Evolutionary conservation across 1,284 basidiomycete genomes (phyloP).

Genomic region (Ustilago xerochloae): DNA sequence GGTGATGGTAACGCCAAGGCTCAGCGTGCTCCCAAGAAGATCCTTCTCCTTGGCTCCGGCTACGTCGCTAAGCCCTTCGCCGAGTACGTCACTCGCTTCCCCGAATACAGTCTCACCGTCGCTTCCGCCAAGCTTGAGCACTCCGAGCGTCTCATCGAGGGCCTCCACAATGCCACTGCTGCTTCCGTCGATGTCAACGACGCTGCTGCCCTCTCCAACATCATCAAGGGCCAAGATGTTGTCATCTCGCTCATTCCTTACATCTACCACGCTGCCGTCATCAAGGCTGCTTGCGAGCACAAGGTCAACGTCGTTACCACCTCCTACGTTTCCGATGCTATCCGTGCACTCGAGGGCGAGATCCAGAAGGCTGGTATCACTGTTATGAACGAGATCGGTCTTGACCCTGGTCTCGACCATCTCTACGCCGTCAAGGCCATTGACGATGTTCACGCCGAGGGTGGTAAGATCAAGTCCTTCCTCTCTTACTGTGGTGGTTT

Average conservation of each 20-base stretch:
- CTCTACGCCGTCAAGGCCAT: conserved; percentile 97
- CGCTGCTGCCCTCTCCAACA: conserved; percentile 78
- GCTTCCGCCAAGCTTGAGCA: conserved; percentile 66
- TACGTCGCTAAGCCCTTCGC: conserved; percentile 94
- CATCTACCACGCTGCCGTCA: conserved; percentile 88
- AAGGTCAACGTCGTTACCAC: conserved; percentile 97
- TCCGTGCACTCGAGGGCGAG: conserved; percentile 85
- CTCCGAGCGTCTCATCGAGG: conserved; percentile 78
- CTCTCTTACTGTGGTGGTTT: conserved; percentile 96
- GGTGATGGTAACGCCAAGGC: conserved; percentile 70
- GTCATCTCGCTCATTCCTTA: conserved; percentile 98
- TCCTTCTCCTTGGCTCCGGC: conserved; percentile 92
- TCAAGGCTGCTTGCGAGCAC: conserved; percentile 93
- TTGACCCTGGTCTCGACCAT: conserved; percentile 97
- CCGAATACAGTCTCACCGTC: conserved; percentile 85
- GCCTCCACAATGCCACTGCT: conserved; percentile 76
- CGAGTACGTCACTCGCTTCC: conserved; percentile 87
- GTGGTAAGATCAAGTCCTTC: conserved; percentile 91
- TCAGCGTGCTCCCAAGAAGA: conserved; percentile 74
- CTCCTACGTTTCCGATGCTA: conserved; percentile 91
- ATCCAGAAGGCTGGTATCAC: conserved; percentile 90
- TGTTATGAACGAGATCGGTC: conserved; percentile 97
- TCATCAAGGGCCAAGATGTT: conserved; percentile 86
- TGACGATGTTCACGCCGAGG: conserved; percentile 89
- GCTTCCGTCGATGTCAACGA: conserved; percentile 86